Conservation (phyloP, 805 yeast species). For the Hanseniaspora occidentalis region DNA sequence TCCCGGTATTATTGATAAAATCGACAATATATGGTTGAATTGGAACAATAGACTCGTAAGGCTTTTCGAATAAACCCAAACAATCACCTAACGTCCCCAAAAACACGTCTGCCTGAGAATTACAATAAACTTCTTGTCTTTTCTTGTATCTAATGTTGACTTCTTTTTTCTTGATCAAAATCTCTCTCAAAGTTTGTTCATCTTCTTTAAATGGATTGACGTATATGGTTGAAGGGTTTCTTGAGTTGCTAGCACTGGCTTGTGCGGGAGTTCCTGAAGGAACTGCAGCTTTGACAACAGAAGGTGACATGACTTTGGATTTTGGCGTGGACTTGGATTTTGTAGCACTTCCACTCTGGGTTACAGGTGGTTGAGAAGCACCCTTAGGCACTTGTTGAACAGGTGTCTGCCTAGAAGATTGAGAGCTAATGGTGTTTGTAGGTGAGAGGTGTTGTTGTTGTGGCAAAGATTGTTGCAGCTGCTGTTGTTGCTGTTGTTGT, state of each 20-base stretch:
- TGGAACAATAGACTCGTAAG: slow-evolving; percentile 15
- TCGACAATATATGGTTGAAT: slow-evolving; percentile 19
- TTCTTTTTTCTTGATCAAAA: slow-evolving; percentile 20
- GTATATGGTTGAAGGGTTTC: slow-evolving; percentile 6
- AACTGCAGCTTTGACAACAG: neutral
- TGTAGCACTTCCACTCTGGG: too few relatives aligned
- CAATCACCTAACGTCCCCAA: slow-evolving; percentile 22
- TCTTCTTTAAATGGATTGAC: slow-evolving; percentile 21
- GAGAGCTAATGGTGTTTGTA: neutral
- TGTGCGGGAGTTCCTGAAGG: neutral
- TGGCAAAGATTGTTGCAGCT: slow-evolving; percentile 1
- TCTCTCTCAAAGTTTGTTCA: slow-evolving; percentile 18
- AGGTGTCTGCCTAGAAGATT: too few relatives aligned
- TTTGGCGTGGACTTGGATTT: too few relatives aligned
- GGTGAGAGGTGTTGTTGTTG: slow-evolving; percentile 1
- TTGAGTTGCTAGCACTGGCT: slow-evolving; percentile 12
- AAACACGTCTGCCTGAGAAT: slow-evolving; percentile 22
- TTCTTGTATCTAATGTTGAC: slow-evolving; percentile 23
- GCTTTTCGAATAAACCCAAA: slow-evolving; percentile 19
- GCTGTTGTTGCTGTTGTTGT: slow-evolving; percentile 5
- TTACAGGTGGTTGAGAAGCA: too few relatives aligned
- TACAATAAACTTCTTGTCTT: slow-evolving; percentile 21
- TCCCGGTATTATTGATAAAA: slow-evolving; percentile 22
- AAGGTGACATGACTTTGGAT: neutral
- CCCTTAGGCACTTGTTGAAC: too few relatives aligned